Conservation (phyloP, 208 protist species). For the Trypanosomatidae sp. region DNA sequence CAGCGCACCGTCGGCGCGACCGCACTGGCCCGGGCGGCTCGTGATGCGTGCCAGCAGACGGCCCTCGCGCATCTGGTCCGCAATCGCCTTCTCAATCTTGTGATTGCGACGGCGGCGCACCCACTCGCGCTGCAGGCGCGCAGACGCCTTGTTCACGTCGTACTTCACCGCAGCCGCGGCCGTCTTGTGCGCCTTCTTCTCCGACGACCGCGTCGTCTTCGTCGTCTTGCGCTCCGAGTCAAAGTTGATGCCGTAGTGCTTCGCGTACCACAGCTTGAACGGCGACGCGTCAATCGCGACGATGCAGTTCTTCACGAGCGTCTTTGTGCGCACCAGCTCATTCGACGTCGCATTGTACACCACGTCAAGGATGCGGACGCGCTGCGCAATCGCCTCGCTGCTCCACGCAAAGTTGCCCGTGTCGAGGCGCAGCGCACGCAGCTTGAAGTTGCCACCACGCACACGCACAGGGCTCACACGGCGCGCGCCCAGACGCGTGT, state of each 20-base stretch:
- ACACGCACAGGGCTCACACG: slow-evolving; percentile 93
- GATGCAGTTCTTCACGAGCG: slow-evolving; percentile 98
- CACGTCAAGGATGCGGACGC: slow-evolving; percentile 96
- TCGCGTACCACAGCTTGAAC: slow-evolving; percentile 98
- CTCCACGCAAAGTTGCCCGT: slow-evolving; percentile 98
- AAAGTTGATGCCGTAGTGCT: slow-evolving; percentile 94
- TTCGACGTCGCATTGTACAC: slow-evolving; percentile 99
- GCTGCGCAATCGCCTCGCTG: slow-evolving; percentile 80
- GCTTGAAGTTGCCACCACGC: slow-evolving; percentile 97
- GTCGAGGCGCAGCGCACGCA: slow-evolving; percentile 97
- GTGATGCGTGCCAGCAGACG: slow-evolving; percentile 92
- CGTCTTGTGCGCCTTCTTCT: slow-evolving; percentile 48
- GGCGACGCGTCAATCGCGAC: slow-evolving; percentile 96
- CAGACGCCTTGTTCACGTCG: slow-evolving; percentile 54
- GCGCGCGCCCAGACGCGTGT: slow-evolving; percentile 92
- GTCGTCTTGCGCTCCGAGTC: slow-evolving; percentile 79
- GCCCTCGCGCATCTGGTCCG: slow-evolving; percentile 91
- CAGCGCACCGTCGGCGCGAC: slow-evolving; percentile 96
- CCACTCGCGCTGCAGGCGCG: slow-evolving; percentile 69
- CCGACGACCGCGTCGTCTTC: slow-evolving; percentile 6
- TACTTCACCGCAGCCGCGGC: slow-evolving; percentile 54
- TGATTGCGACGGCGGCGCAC: slow-evolving; percentile 34
- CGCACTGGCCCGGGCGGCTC: slow-evolving; percentile 98
- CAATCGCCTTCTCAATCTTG: slow-evolving; percentile 77
- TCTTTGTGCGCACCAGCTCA: slow-evolving; percentile 99